Percentiles rank a stretch among this genome's conserved stretches.
Conservation (phyloP, 345 rosid genomes). For the Lepidium africanum region DNA sequence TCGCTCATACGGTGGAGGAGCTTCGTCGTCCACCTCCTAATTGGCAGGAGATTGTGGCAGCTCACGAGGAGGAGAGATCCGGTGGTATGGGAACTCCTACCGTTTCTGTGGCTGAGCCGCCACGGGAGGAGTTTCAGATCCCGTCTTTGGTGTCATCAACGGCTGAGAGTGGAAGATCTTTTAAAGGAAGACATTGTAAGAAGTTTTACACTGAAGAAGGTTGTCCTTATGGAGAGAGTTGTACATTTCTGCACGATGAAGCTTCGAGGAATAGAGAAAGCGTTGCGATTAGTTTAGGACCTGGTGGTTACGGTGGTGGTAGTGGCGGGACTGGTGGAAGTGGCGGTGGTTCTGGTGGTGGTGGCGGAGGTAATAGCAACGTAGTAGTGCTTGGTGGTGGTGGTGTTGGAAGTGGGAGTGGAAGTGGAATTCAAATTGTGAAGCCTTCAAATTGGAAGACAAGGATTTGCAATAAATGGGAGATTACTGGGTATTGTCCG, state of each 20-base stretch:
- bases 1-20: conserved; percentile 87
- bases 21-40: conserved; percentile 87
- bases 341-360: neutral
- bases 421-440: conserved; percentile 31
- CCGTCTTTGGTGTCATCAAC: conserved; percentile 47
- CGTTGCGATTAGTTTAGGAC: conserved; percentile 90
- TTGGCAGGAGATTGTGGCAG: conserved; percentile 84
- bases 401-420: conserved; percentile 26
- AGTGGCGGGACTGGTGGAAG: conserved; percentile 24
- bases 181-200: conserved; percentile 91
- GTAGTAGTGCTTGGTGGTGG: conserved; percentile 29
- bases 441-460: conserved; percentile 99
- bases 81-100: conserved; percentile 9
- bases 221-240: conserved; percentile 89
- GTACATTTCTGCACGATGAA: conserved; percentile 88
- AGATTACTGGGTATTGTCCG: conserved; percentile 89
- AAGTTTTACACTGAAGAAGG: conserved; percentile 96
- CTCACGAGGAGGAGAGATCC: conserved; percentile 29
- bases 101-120: conserved; percentile 15
- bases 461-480: conserved; percentile 96
- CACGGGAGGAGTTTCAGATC: conserved; percentile 82
- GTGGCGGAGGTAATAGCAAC: conserved; percentile 16
- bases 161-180: conserved; percentile 39
- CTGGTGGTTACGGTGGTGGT: conserved; percentile 70
- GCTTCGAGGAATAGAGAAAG: conserved; percentile 92